Conservation (phyloP, 345 rosid species). For the Kernera saxatilis region DNA sequence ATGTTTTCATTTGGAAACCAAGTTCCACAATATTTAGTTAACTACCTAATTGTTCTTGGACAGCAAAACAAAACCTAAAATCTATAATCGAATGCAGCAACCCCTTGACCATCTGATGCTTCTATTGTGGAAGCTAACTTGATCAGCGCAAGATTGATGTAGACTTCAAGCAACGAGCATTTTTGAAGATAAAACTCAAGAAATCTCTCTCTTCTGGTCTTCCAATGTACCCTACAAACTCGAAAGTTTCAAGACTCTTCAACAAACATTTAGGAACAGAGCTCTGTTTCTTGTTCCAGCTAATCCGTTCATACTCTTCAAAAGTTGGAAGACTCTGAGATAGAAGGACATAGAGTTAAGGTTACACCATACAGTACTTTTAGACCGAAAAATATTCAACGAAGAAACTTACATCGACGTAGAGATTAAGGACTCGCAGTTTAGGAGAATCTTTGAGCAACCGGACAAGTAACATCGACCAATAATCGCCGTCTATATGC, state of each 20-base stretch:
- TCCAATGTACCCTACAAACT: neutral
- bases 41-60: neutral
- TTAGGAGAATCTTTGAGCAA: neutral
- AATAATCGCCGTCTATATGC: neutral
- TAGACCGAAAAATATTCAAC: neutral
- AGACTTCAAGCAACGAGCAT: neutral
- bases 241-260: too few relatives aligned
- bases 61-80: neutral
- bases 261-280: neutral
- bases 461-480: neutral
- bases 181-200: neutral
- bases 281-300: neutral
- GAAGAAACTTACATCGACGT: neutral
- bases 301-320: neutral
- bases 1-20: too few relatives aligned
- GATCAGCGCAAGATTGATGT: neutral
- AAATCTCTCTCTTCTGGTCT: neutral
- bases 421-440: neutral
- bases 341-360: neutral
- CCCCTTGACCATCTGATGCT: neutral
- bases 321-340: neutral
- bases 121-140: neutral
- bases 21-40: neutral
- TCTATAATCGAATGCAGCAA: neutral
- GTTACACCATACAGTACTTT: neutral